A percentile compares a stretch with the other conserved stretches of the same genome.
phyloP scores from a whole-genome alignment of 164 flowering plant genomes.

The Kingdonia uniflora region DNA sequence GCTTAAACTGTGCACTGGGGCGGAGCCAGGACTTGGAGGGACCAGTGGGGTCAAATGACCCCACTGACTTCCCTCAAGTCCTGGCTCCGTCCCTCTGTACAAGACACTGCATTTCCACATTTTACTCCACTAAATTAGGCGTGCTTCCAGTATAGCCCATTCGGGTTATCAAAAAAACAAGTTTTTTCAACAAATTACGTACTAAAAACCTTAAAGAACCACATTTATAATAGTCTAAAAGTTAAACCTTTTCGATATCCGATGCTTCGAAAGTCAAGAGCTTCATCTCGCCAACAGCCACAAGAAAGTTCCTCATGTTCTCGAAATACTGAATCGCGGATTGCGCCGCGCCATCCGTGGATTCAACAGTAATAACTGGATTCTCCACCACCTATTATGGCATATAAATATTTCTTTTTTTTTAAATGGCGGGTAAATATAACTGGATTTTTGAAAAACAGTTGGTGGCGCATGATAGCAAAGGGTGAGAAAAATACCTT shows the following conservation, averaged over 20 bases:
- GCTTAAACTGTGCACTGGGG: not conserved
- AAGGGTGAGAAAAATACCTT: no score
- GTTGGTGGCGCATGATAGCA: no score
- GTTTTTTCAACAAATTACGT: no score
- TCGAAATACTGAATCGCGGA: slow-evolving; percentile 90
- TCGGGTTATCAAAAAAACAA: no score
- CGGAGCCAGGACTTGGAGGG: not conserved
- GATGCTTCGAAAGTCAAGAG: slow-evolving; percentile 85
- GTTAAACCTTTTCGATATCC: no score
- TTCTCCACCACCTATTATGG: slow-evolving; percentile 68
- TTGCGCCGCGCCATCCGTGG: slow-evolving; percentile 68
- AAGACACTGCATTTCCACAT: no score
- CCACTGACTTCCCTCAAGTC: no score
- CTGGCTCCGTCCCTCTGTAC: not conserved
- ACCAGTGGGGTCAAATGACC: no score
- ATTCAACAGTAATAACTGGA: slow-evolving; percentile 40
- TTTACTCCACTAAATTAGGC: no score
- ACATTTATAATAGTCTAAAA: no score
- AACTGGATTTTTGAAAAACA: not conserved
- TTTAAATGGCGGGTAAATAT: not conserved
- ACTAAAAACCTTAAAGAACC: no score
- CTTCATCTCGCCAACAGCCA: slow-evolving; percentile 65
- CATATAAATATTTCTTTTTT: not conserved
- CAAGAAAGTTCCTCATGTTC: slow-evolving; percentile 81
- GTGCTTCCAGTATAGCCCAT: no score